Evolutionary conservation across 1,284 basidiomycete genomes (phyloP), one percentile per base, ranked within the genome.

Genomic region (Cronartium ribicola): DNA sequence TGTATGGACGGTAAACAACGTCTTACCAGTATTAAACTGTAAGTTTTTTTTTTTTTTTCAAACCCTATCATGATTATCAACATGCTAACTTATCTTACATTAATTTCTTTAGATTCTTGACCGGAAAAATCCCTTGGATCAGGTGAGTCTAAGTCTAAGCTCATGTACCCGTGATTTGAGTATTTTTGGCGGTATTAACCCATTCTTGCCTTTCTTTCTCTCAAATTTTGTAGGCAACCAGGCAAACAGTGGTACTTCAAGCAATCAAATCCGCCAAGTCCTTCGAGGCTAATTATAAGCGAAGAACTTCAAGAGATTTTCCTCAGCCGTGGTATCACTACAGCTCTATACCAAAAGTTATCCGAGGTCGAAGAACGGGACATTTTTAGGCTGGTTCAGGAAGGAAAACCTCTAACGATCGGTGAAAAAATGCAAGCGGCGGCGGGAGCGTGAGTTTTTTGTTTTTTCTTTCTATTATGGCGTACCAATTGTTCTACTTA

Each of bases 1-100:
- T 75, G 72, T 20, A 75, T 75, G 66, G 72, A 75, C 39, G 72
- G 72, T 22, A 75, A 75, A 43, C 72, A 75, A 57, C 65, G 72
- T 5, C 29, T 75, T 17, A 75, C 72, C 43, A 67, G 65, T 39
- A 75, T 75, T 14, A 67, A 61, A 63, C 46, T 75, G 72, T 75
- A n/a, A 62, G 66, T n/a, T 10, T 8, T 11, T 7, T 59, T 39
- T 1, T 60, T 14, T 60, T 22, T 17, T 2, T 14, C 13, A 60
- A 22, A 13, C 22, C 36, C n/a, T 66, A n/a, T 41, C 14, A 29
- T 29, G 8, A 7, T 66, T n/a, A 13, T 41, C 37, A 60, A 14
- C n/a, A 3, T 37, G 14, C 14, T 22, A 40, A 20, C 43, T 10
- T 22, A 7, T 29, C 39, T 40, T 67, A 7, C 13, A 63, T 63